A percentile compares a stretch with the other conserved stretches of the same genome.
Conservation (phyloP, 2,329 filamentous ascomycete species). For the Fusarium verticillioides region DNA sequence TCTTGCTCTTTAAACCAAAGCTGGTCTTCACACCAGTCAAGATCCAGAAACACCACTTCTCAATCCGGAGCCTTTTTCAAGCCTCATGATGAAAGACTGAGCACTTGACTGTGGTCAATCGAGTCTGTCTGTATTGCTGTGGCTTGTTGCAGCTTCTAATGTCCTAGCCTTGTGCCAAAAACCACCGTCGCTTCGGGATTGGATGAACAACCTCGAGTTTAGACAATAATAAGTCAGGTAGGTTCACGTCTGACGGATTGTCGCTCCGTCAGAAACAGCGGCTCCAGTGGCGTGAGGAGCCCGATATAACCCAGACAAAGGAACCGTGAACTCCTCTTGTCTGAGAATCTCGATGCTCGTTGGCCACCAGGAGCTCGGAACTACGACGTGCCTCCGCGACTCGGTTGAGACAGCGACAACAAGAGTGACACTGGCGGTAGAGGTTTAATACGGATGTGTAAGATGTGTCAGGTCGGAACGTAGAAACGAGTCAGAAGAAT, state of each 20-base stretch:
- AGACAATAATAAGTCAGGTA: constrained; percentile 20
- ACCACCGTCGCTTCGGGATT: constrained; percentile 20
- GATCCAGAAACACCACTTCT: neutral
- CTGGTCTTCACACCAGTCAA: neutral
- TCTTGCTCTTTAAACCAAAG: neutral
- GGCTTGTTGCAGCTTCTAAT: constrained; percentile 19
- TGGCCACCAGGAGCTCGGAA: constrained; percentile 27
- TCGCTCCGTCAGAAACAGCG: constrained; percentile 24
- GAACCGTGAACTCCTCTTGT: constrained; percentile 28
- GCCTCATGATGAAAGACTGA: constrained; percentile 19
- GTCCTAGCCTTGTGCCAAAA: constrained; percentile 17
- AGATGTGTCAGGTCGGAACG: constrained; percentile 20
- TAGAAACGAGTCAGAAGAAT: constrained; percentile 17
- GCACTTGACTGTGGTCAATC: constrained; percentile 3
- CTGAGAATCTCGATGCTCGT: constrained; percentile 29
- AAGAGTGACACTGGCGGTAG: constrained; percentile 6
- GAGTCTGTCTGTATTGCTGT: constrained; percentile 15
- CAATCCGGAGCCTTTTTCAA: constrained; percentile 6
- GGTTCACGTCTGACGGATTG: constrained; percentile 13
- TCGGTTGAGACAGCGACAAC: constrained; percentile 41
- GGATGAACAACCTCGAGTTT: constrained; percentile 2
- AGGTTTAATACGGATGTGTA: constrained; percentile 15
- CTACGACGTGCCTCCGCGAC: constrained; percentile 29
- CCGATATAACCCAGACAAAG: constrained; percentile 17
- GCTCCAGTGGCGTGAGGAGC: constrained; percentile 3